These are phyloP conservation scores for Phytophthora foliorum DNA, from an alignment of 352 stramenopile genomes.

Conservation along the genomic window DNA sequence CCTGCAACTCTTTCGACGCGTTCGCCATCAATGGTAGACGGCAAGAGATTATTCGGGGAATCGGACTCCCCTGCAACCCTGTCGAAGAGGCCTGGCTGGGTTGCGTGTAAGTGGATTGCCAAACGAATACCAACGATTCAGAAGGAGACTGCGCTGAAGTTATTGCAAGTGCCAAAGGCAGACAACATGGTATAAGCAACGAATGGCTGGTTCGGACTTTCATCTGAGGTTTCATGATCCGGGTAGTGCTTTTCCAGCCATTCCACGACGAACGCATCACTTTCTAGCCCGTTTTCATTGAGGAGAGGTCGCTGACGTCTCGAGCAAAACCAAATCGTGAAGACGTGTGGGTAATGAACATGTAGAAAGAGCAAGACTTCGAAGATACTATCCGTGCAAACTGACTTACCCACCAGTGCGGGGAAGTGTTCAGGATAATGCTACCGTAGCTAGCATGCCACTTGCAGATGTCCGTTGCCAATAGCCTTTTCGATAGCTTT, in stretches of 20 bases:
- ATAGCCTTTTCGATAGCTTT: not conserved
- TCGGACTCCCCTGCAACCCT: conserved; percentile 10
- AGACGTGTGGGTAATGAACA: not conserved
- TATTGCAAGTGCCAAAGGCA: too few species aligned
- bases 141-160: too few species aligned
- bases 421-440: not conserved
- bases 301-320: not conserved
- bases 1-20: conserved; percentile 6
- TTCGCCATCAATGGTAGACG: conserved; percentile 4
- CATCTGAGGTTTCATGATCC: not conserved
- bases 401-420: not conserved
- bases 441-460: not conserved
- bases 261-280: not conserved
- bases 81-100: conserved; percentile 18
- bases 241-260: not conserved
- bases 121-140: too few species aligned
- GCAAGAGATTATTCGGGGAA: conserved; percentile 7
- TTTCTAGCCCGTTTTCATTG: not conserved
- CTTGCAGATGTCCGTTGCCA: not conserved
- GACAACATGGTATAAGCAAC: too few species aligned
- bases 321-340: not conserved
- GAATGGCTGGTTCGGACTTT: too few species aligned
- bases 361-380: not conserved
- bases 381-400: not conserved
- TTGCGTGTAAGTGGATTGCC: conserved; percentile 4